These are phyloP conservation scores for Termitomyces sp. DNA, from an alignment of 1,284 basidiomycete species.

Conservation along the genomic window DNA sequence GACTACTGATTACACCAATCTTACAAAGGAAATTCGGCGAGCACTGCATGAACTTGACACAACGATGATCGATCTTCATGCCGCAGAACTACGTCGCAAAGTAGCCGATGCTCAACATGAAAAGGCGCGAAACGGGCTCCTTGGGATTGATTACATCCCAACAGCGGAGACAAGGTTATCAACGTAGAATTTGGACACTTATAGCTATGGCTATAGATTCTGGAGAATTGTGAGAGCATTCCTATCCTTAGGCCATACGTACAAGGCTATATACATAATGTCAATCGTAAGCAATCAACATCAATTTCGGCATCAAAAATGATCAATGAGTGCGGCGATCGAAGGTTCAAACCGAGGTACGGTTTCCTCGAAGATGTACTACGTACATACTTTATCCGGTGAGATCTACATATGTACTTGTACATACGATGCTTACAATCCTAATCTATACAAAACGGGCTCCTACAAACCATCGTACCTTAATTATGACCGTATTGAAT, in stretches of 20 bases:
- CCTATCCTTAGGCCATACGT: not conserved
- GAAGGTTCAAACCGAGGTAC: too few species aligned
- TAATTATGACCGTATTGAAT: not conserved
- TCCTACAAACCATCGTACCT: not conserved
- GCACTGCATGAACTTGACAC: conserved; percentile 58
- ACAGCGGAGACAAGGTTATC: not conserved
- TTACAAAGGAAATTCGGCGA: conserved; percentile 40
- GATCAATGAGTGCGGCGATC: too few species aligned
- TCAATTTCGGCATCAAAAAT: too few species aligned
- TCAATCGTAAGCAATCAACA: too few species aligned
- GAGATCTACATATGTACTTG: too few species aligned
- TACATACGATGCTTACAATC: not conserved
- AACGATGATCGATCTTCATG: conserved; percentile 50
- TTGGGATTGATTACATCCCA: conserved; percentile 46
- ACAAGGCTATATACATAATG: too few species aligned
- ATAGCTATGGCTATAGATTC: not conserved
- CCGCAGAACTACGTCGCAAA: conserved; percentile 50
- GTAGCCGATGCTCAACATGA: conserved; percentile 55
- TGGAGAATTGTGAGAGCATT: not conserved
- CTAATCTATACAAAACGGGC: not conserved
- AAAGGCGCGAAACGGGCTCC: conserved; percentile 49
- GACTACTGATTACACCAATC: conserved; percentile 35
- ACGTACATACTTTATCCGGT: too few species aligned
- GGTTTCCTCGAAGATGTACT: too few species aligned
- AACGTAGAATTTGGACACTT: not conserved